phyloP scores from a whole-genome alignment of 148 eudicot species.

The Chenopodium suecicum region DNA sequence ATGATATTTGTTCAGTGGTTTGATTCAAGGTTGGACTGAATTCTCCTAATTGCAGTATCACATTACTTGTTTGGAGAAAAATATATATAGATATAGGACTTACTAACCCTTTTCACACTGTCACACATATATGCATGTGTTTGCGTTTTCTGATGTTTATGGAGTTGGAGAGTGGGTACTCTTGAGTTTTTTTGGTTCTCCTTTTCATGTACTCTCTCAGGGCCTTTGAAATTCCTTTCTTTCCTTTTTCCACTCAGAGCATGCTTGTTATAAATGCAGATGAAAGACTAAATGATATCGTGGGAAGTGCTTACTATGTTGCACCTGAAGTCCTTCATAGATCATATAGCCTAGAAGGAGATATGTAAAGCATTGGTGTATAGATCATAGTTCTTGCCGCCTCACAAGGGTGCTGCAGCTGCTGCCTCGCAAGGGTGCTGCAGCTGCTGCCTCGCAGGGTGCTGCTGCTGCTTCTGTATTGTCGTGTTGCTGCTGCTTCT shows the following conservation, averaged over 20 bases:
- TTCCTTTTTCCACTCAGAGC: not conserved
- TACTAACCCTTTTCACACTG: too few species aligned
- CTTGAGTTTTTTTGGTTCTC: too few species aligned
- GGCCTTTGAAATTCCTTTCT: too few species aligned
- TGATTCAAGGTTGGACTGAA: not conserved
- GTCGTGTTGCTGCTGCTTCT: too few species aligned
- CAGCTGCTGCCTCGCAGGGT: too few species aligned
- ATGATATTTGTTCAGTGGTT: not conserved
- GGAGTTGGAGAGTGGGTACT: not conserved
- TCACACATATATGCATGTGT: not conserved
- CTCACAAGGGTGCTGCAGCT: too few species aligned
- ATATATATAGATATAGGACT: not conserved
- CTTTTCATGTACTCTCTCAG: too few species aligned
- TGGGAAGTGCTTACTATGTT: slow-evolving; percentile 73
- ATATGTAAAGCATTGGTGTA: slow-evolving; percentile 69
- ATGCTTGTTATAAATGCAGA: slow-evolving; percentile 37
- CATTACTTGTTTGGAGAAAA: not conserved
- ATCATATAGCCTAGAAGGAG: slow-evolving; percentile 63
- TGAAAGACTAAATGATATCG: slow-evolving; percentile 66
- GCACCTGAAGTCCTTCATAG: slow-evolving; percentile 75
- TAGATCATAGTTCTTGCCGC: too few species aligned
- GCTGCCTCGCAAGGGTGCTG: too few species aligned
- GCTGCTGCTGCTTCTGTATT: too few species aligned
- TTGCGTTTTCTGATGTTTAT: not conserved
- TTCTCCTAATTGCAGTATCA: not conserved